Base-by-base conservation (phyloP, 768 basidiomycete species). In the Sistotremastrum suecicum region DNA sequence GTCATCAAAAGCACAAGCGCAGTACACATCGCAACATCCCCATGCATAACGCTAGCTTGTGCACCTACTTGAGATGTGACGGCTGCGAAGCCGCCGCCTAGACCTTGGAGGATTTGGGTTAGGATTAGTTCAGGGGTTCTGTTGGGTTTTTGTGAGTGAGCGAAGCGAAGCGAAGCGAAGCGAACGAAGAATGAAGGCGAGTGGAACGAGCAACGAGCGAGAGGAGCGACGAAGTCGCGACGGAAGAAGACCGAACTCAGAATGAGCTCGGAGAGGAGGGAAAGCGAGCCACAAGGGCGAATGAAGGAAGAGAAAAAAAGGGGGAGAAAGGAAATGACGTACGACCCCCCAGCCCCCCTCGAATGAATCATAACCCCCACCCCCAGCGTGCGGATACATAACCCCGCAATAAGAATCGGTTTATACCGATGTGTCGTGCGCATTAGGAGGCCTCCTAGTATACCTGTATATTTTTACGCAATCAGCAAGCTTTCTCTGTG, bases 321-420 rank as follows among this genome's bases (percentile, higher is more conserved):
- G n/a, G n/a, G n/a, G n/a, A n/a, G n/a, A n/a, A n/a, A n/a, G 20
- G 7, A 8, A 30, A 29, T 5, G 20, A 11, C 9, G 29, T 30
- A 38, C 42, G 33, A 39, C 48, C 10, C 32, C 43, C 11, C 48
- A 29, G 78, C 73, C 9, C 80, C 80, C 11, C 78, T 72, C 4
- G 81, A 78, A 53, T 74, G 72, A 50, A 85, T 72, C 82, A 83
- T 84, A 29, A 82, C 60, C 6, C 71, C 72, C 11, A 76, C 75
- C 7, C 80, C 83, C 60, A 73, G 57, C 2, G 83, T 63, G 37
- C 80, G 74, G 48, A 83, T 69, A 42, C 61, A 51, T 6, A 84
- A 71, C 45, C 82, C 82, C 30, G 56, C 50, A 47, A 82, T 61
- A 38, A 83, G 66, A 30, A 83, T 46, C 20, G 54, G 53, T 67